These are phyloP conservation scores for Acacia pycnantha DNA, from an alignment of 331 rosid genomes.

Conservation along the genomic window DNA sequence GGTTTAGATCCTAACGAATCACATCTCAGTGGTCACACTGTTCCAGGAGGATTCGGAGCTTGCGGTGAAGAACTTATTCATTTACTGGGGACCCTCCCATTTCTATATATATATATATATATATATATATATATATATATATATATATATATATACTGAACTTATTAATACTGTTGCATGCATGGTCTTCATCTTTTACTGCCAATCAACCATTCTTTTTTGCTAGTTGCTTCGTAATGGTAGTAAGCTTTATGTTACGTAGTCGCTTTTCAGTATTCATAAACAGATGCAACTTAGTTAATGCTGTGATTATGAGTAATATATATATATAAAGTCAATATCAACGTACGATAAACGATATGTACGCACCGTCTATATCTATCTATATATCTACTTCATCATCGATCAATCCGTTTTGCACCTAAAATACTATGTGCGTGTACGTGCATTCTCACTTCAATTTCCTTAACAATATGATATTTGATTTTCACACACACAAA, in stretches of 20 bases:
- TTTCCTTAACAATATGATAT: not conserved
- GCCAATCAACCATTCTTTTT: not conserved
- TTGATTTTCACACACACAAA: not conserved
- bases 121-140: no score
- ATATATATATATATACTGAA: not conserved
- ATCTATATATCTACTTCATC: not conserved
- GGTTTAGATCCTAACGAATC: not conserved
- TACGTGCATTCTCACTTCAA: not conserved
- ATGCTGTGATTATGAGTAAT: not conserved
- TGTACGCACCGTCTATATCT: not conserved
- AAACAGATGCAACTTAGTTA: constrained; percentile 38
- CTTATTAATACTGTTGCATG: not conserved
- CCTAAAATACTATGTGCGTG: not conserved
- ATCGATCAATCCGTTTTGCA: not conserved
- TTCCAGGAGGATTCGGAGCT: constrained; percentile 53
- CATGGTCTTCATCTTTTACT: constrained; percentile 21
- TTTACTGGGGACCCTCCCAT: constrained; percentile 23
- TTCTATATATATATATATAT: not conserved
- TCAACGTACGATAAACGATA: not conserved
- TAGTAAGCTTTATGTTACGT: constrained; percentile 29
- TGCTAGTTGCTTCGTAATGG: constrained; percentile 31
- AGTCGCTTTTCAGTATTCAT: constrained; percentile 38
- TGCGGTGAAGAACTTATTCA: constrained; percentile 40
- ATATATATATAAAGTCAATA: not conserved
- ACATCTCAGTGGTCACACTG: constrained; percentile 32